Evolutionary conservation across 2,329 filamentous ascomycete genomes (phyloP), one percentile per base, ranked within the genome.

Genomic region (Hymenoscyphus occultus): DNA sequence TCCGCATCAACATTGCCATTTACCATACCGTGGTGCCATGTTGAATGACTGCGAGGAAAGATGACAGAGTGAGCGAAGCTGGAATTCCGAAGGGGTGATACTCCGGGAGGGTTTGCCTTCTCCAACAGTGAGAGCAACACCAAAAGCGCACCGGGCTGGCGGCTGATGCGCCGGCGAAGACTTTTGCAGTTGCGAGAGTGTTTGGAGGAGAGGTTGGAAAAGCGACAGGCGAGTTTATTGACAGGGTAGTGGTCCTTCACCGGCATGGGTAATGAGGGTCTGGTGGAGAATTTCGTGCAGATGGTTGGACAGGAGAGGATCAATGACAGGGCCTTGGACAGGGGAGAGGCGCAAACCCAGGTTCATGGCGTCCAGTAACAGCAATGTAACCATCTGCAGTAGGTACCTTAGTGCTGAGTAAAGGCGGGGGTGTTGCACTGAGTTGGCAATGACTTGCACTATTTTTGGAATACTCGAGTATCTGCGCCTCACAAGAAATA

Each of bases 401-500:
- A 22, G 22, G 45, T n/a, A 51, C n/a, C 22, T 51, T 51, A 51
- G 45, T 51, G 45, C 45, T 51, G 45, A 51, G 45, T 51, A 51
- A 51, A 51, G n/a, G 45, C 45, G 35, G 35, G 45, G 45, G 45
- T n/a, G 56, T 57, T 35, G 56, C 35, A 57, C 56, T 57, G 56
- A 31, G 35, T 13, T 39, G 56, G 39, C 31, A 51, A 22, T 48
- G 42, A 58, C 35, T 39, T 58, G 56, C 31, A 58, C 31, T 39
- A 39, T 39, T 35, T 39, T 19, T 39, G 32, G 56, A 58, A 39
- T 19, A n/a, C 28, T 28, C 28, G 28, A 28, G 28, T 28, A 28
- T 35, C 56, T 58, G 32, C 56, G 56, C 56, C 56, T 58, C 56
- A 39, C 56, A 58, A 39, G 39, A 58, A 58, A 58, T 58, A 58